Evolutionary conservation across 176 grass and related monocot species (phyloP), one percentile per base, ranked within the genome.

Genomic region (Oryza brachyantha): DNA sequence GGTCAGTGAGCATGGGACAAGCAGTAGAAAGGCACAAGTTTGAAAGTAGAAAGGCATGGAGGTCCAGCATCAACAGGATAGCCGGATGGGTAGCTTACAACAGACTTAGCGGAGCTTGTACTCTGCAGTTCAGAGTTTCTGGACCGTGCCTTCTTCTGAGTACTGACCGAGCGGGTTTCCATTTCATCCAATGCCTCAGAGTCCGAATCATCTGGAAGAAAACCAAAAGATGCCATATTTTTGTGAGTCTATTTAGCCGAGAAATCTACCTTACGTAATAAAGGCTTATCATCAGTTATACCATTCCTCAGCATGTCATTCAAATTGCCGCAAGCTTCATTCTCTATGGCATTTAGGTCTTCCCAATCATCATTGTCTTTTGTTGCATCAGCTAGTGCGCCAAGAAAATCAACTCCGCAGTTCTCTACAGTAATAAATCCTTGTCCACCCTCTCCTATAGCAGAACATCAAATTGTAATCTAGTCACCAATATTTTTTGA

Each of bases 291-390:
- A 25, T 83, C 41, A 16, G 73, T 35, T 50, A 71, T 58, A 70
- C 68, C 81, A 35, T 90, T 78, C 65, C 17, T 79, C 61, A 92
- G 75, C 66, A 98, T 92, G 35, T 88, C 82, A 64, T 92, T 94
- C 76, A 98, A 36, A 72, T 90, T 87, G 54, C 83, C 85, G 58
- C 89, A 92, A 54, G 95, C 95, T 84, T 97, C 95, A 1, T 85
- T 90, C 77, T 97, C 91, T 32, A 97, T 92, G 8, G 65, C 85
- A 63, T 92, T 84, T 6, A 94, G 74, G 54, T 97, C 91, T 32
- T 97, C 91, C 94, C 91, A 97, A 4, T 97, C 94, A 35, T 94
- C 91, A 11, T 38, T 78, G 21, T 76, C 11, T 54, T 92, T 60
- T 43, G 78, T 84, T 13, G 82, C 87, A 62, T 97, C 95, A 45